These are phyloP conservation scores for Helianthus annuus DNA, from an alignment of 129 eudicot genomes.

Conservation along the genomic window DNA sequence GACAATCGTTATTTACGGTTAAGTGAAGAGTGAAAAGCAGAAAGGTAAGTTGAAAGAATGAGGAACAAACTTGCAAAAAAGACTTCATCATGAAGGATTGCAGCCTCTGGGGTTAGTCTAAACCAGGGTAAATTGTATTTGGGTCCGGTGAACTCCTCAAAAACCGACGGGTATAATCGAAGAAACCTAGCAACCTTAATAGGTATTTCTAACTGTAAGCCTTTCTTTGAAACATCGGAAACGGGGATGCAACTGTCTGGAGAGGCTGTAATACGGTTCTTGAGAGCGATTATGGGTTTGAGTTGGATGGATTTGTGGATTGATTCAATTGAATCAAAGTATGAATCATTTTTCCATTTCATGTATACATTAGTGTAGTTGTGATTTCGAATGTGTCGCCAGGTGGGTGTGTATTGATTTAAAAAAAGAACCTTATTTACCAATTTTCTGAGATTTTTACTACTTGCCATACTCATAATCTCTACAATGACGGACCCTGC, in stretches of 20 bases:
- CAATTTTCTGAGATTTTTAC: slow-evolving; percentile 6
- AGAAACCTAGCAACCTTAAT: slow-evolving; percentile 68
- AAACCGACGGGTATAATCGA: slow-evolving; percentile 67
- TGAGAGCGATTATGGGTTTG: slow-evolving; percentile 70
- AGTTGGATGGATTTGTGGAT: slow-evolving; percentile 57
- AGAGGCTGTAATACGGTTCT: slow-evolving; percentile 55
- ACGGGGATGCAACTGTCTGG: slow-evolving; percentile 68
- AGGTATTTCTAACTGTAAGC: slow-evolving; percentile 52
- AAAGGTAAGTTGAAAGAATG: too few relatives aligned
- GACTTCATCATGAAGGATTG: slow-evolving; percentile 53
- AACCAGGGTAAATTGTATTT: slow-evolving; percentile 79
- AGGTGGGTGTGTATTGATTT: slow-evolving; percentile 23
- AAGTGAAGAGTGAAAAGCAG: too few relatives aligned
- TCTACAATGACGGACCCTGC: too few relatives aligned
- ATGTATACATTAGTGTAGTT: slow-evolving; percentile 72
- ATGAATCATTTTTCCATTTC: slow-evolving; percentile 84
- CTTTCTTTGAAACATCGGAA: slow-evolving; percentile 74
- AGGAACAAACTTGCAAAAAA: too few relatives aligned
- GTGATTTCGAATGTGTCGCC: slow-evolving; percentile 35
- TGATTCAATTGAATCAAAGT: slow-evolving; percentile 60
- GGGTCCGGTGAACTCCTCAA: slow-evolving; percentile 77
- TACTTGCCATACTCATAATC: too few relatives aligned
- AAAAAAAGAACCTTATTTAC: slow-evolving; percentile 9
- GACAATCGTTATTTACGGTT: too few relatives aligned
- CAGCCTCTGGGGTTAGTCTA: slow-evolving; percentile 63